Evolutionary conservation across 495 filamentous ascomycete genomes (phyloP), one percentile per base, ranked within the genome.

Genomic region (Tirmania nivea): DNA sequence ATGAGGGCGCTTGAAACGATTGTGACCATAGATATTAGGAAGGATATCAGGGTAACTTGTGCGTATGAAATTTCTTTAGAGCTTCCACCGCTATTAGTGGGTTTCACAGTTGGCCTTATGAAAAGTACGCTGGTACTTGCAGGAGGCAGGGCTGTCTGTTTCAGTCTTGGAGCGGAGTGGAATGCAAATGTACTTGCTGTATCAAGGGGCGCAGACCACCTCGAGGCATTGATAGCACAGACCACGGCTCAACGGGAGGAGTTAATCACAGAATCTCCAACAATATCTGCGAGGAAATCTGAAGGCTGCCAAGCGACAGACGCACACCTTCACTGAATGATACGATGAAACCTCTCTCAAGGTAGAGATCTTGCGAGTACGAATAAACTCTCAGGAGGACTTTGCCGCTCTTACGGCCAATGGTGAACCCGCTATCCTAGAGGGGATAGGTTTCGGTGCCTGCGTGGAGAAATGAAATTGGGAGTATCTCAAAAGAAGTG

Each of bases 101-200:
- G 87, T 6, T 70, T 76, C 56, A 76, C 71, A 19, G 64, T 69
- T 8, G 67, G 73, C 1, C 60, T 60, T 49, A 58, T 66, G 3
- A 19, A 8, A 17, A 65, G 70, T 14, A 62, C 72, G 25, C 57
- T 86, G 4, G 57, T 81, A 16, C 65, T 94, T 2, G 65, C 81
- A 36, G 86, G 85, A 9, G 87, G 88, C 14, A 87, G 88, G 17
- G 84, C 84, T 25, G 83, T 86, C 0, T 93, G 87, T 64, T 94
- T 92, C 66, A 85, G 84, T 0, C 89, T 93, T 72, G 85, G 84
- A 8, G 79, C 79, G 12, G 80, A 73, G 56, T 85, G 81, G 78
- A 85, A 83, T 54, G 69, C 73, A 48, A 78, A 74, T 0, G 71
- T 71, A 42, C 79, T 73, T 66, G 55, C 63, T 19, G 50, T 79